Evolutionary conservation across 352 stramenopile species (phyloP).

Genomic region (Phytophthora citricola): DNA sequence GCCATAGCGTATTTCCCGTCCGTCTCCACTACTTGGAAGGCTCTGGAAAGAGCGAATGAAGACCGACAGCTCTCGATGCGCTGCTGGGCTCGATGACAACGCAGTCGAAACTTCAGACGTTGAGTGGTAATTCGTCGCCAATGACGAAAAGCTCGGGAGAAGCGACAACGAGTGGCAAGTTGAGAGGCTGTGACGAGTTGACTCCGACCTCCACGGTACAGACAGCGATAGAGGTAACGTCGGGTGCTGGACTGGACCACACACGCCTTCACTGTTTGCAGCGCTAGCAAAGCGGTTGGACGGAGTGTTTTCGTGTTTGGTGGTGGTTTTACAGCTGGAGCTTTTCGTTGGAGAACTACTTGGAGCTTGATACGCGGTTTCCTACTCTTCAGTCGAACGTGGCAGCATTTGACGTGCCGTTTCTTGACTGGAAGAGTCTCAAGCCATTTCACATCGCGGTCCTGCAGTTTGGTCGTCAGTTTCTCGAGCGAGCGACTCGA

Average conservation of each 20-base stretch:
- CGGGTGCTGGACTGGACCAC: constrained; percentile 35
- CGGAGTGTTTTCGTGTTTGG: constrained; percentile 16
- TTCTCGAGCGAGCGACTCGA: constrained; percentile 25
- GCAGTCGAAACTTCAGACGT: constrained; percentile 19
- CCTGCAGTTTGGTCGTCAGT: constrained; percentile 26
- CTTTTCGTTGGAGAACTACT: constrained; percentile 1
- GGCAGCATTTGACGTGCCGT: neutral
- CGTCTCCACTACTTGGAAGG: constrained; percentile 24
- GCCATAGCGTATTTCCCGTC: constrained; percentile 59
- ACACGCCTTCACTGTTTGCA: constrained; percentile 29
- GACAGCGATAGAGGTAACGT: constrained; percentile 27
- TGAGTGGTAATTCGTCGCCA: constrained; percentile 25
- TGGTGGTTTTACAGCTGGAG: neutral
- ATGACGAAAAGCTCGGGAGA: constrained; percentile 17
- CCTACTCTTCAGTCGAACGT: constrained; percentile 13
- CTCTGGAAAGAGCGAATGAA: constrained; percentile 13
- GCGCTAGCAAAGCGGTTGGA: constrained; percentile 19
- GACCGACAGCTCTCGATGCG: constrained; percentile 5
- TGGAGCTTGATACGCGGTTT: constrained; percentile 26
- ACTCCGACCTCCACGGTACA: constrained; percentile 21
- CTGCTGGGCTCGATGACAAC: constrained; percentile 19
- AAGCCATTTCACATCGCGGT: neutral
- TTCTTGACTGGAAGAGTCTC: neutral
- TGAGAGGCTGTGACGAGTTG: constrained; percentile 30
- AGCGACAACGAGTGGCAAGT: constrained; percentile 24